Base-by-base conservation (phyloP, 768 basidiomycete genomes). In the Russula brevipes region DNA sequence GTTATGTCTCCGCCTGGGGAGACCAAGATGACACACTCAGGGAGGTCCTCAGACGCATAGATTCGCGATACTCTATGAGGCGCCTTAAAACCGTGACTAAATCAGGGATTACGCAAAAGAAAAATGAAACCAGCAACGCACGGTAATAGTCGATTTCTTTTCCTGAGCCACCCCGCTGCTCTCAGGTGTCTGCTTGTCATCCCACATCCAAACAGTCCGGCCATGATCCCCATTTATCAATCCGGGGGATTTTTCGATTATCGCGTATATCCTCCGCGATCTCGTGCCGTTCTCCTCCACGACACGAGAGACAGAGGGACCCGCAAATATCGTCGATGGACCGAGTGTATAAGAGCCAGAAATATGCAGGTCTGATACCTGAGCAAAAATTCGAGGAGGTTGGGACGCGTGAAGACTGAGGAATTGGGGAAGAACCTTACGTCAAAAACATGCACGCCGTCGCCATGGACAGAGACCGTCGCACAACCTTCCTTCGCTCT, bases 361-460 rank as follows among this genome's bases (percentile, higher is more conserved):
- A 19, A 63, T 41, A 19, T 68, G 67, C 47, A 60, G 46, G 44
- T 68, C 51, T 3, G 51, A 67, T 14, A 69, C 38, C 64, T 68
- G 38, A 36, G 44, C 30, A 33, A n/a, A 17, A 45, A 55, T 36
- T 19, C 24, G 24, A 24, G 39, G n/a, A 39, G 24, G 24, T 47
- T 38, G 11, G 8, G 36, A 46, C 24, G 41, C 53, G 55, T 38
- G 19, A 17, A 51, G 35, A n/a, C 52, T 31, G 45, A 44, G 31
- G 50, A 30, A 19, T 30, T 19, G 31, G 38, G 24, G n/a, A 17
- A 24, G 24, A 38, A 19, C 77, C 81, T 69, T 70, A 91, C 89
- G 72, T 91, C 86, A 61, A 88, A 73, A 50, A 92, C 71, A 73
- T 91, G 88, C 44, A 91, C 76, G 36, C 90, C 90, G 60, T 92